Percentiles rank a stretch among this genome's conserved stretches.
phyloP scores from a whole-genome alignment of 345 rosid genomes.

The Populus alba region DNA sequence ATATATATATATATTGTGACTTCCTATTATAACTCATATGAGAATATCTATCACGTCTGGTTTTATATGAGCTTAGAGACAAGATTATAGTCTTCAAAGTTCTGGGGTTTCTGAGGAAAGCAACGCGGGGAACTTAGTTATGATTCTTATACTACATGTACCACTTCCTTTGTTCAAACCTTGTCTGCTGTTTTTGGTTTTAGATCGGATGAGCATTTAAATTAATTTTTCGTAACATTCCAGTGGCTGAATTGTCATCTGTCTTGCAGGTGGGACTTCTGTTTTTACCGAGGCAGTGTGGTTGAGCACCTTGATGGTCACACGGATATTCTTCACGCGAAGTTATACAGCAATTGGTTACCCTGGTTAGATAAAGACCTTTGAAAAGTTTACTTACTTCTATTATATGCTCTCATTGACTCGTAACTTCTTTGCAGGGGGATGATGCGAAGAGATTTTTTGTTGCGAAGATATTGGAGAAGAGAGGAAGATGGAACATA shows the following conservation, averaged over 20 bases:
- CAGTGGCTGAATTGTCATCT: conserved; percentile 3
- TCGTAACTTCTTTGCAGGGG: conserved; percentile 42
- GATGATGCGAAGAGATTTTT: conserved; percentile 73
- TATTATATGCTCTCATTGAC: conserved; percentile 3
- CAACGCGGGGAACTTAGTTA: background rate
- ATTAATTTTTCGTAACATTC: background rate
- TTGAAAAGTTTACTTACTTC: background rate
- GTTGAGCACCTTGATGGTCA: conserved; percentile 95
- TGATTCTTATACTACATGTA: background rate
- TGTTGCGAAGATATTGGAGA: conserved; percentile 88
- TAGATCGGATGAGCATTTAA: background rate
- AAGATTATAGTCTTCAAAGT: background rate
- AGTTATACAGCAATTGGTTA: conserved; percentile 73
- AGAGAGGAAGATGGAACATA: conserved; percentile 95
- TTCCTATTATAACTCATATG: background rate
- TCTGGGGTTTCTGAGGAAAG: background rate
- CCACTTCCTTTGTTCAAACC: background rate
- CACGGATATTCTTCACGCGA: conserved; percentile 66
- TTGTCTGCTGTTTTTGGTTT: background rate
- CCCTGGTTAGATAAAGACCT: conserved; percentile 51
- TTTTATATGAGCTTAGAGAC: background rate
- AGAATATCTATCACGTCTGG: background rate
- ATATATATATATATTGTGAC: background rate
- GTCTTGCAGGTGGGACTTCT: conserved; percentile 86
- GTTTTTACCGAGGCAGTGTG: conserved; percentile 60